Conservation (phyloP, 805 yeast genomes). For the Saturnispora galanensis region DNA sequence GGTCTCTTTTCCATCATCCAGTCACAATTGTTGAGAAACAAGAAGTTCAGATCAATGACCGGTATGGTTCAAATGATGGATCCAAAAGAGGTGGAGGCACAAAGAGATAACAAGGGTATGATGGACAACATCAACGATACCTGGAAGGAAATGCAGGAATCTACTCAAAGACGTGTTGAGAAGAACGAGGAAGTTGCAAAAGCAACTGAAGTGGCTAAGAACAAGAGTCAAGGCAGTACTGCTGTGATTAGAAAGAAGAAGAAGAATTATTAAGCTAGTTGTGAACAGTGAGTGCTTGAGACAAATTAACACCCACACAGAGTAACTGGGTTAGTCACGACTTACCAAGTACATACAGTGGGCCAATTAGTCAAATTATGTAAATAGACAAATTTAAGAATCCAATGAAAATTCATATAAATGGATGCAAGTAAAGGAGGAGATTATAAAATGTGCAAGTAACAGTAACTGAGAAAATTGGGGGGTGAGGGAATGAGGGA, state of each 20-base stretch:
- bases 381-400: neutral
- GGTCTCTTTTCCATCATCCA: conserved; percentile 68
- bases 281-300: neutral
- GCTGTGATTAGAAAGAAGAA: conserved; percentile 24
- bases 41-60: conserved; percentile 44
- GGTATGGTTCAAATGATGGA: conserved; percentile 46
- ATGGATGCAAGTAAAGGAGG: neutral
- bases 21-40: conserved; percentile 52
- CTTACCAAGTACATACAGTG: no score
- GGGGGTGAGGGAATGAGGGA: no score
- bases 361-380: neutral
- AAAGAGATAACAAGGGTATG: conserved; percentile 23
- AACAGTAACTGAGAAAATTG: no score
- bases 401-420: no score
- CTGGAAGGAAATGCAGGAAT: conserved; percentile 25
- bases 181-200: conserved; percentile 20
- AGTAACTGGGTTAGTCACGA: no score
- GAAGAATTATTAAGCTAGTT: conserved; percentile 2
- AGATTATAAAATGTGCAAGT: no score
- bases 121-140: conserved; percentile 24
- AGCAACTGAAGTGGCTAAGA: conserved; percentile 22
- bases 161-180: conserved; percentile 19
- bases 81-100: conserved; percentile 11
- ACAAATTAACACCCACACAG: no score
- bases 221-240: conserved; percentile 19